phyloP scores from a whole-genome alignment of 345 rosid genomes.

The Citrus hindsii region DNA sequence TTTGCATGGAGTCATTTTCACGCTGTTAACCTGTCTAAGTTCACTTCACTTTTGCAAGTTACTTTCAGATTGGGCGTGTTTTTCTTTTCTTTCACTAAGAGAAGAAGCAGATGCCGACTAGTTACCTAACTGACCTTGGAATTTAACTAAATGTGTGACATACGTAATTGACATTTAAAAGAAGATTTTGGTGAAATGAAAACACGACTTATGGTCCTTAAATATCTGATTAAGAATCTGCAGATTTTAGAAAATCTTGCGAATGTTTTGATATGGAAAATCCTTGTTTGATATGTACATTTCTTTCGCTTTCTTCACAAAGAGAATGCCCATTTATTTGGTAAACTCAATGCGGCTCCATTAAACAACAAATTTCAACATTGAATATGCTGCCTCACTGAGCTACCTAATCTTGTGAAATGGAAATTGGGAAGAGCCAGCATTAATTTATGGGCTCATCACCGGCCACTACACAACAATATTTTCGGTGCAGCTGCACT shows the following conservation, averaged over 20 bases:
- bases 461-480: neutral
- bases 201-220: neutral
- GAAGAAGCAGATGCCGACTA: neutral
- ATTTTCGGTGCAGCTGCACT: neutral
- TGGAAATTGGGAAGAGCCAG: too few species aligned
- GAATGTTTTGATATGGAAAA: neutral
- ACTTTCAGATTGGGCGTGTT: neutral
- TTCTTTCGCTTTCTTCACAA: neutral
- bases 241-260: neutral
- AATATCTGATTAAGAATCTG: neutral
- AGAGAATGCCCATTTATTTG: neutral
- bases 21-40: neutral
- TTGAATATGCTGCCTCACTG: neutral
- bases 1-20: neutral
- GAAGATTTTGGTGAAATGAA: neutral
- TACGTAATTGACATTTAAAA: neutral
- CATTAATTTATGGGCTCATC: neutral
- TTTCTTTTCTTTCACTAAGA: too few species aligned
- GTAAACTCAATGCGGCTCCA: neutral
- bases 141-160: neutral
- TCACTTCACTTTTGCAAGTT: conserved; percentile 1
- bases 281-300: neutral
- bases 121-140: neutral
- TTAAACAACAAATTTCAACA: too few species aligned
- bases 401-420: neutral